phyloP scores from a whole-genome alignment of 2,329 filamentous ascomycete genomes.

The Aspergillus piperis region DNA sequence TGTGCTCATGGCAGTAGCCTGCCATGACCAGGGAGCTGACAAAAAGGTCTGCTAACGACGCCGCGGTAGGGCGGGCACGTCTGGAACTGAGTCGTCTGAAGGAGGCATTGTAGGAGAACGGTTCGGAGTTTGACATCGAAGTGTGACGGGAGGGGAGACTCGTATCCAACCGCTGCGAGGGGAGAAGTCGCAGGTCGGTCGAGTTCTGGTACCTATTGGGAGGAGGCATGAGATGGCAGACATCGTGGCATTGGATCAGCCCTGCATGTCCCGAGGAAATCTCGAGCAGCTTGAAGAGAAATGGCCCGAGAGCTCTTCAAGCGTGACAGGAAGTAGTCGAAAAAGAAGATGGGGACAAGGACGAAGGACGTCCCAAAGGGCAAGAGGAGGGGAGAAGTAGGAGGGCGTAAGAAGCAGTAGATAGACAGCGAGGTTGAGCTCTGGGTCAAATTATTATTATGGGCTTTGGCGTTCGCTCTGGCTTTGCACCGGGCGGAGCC shows the following conservation, averaged over 20 bases:
- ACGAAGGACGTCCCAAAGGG: neutral
- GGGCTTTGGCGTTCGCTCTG: conserved; percentile 12
- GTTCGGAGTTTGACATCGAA: conserved; percentile 34
- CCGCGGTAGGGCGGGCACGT: conserved; percentile 32
- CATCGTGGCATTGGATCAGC: conserved; percentile 56
- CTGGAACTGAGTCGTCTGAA: conserved; percentile 32
- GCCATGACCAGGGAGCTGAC: conserved; percentile 56
- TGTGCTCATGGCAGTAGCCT: conserved; percentile 53
- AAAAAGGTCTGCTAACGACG: conserved; percentile 54
- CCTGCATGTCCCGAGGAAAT: conserved; percentile 33
- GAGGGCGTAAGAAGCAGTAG: neutral
- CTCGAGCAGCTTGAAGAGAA: conserved; percentile 23
- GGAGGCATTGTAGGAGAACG: conserved; percentile 27
- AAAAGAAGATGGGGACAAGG: conserved; percentile 1
- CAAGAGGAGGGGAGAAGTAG: neutral
- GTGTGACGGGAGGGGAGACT: conserved; percentile 22
- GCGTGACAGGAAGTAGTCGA: neutral
- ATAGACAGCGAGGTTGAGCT: conserved; percentile 9
- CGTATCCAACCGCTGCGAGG: conserved; percentile 44
- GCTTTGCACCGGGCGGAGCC: conserved; percentile 33
- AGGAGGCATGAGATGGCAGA: conserved; percentile 65
- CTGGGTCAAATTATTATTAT: conserved; percentile 21
- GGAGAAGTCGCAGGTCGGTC: conserved; percentile 50
- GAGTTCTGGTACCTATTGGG: conserved; percentile 57
- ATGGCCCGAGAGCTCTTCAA: conserved; percentile 17